Percentiles rank a stretch among this genome's conserved stretches.
These are phyloP conservation scores for Trichoderma simmonsii DNA, from an alignment of 2,329 filamentous ascomycete species.

Conservation along the genomic window DNA sequence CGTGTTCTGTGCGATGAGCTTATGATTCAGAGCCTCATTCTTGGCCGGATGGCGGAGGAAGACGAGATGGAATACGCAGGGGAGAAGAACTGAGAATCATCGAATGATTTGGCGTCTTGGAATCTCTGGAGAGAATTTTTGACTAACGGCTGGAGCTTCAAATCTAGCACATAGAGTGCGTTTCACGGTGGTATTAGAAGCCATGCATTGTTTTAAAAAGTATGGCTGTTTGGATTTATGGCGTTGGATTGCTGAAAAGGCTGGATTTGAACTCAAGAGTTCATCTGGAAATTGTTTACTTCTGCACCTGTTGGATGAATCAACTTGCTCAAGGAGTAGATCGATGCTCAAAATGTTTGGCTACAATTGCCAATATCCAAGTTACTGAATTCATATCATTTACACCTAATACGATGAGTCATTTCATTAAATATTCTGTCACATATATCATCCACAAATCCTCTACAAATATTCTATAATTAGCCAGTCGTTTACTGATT, in stretches of 20 bases:
- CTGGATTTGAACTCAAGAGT: background rate
- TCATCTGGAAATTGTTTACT: background rate
- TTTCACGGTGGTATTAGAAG: background rate
- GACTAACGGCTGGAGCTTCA: background rate
- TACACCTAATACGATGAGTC: background rate
- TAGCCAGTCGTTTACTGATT: background rate
- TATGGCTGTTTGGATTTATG: background rate
- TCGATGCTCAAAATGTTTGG: background rate
- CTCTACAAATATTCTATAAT: background rate
- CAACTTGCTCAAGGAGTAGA: background rate
- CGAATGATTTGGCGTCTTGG: background rate
- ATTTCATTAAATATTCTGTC: background rate
- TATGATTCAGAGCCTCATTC: slow-evolving; percentile 86
- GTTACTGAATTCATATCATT: too few species aligned
- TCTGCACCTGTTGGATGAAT: background rate
- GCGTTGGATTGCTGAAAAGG: background rate
- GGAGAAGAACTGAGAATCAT: background rate
- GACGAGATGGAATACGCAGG: slow-evolving; percentile 38
- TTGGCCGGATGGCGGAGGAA: slow-evolving; percentile 72
- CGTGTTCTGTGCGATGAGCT: slow-evolving; percentile 78
- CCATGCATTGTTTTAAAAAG: background rate
- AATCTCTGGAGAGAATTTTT: background rate
- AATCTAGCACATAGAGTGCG: background rate
- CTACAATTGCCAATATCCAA: background rate
- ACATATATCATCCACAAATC: background rate